Percentiles rank a stretch among this genome's conserved stretches.
These are phyloP conservation scores for Pouteria campechiana DNA, from an alignment of 179 eudicot genomes.

Conservation along the genomic window DNA sequence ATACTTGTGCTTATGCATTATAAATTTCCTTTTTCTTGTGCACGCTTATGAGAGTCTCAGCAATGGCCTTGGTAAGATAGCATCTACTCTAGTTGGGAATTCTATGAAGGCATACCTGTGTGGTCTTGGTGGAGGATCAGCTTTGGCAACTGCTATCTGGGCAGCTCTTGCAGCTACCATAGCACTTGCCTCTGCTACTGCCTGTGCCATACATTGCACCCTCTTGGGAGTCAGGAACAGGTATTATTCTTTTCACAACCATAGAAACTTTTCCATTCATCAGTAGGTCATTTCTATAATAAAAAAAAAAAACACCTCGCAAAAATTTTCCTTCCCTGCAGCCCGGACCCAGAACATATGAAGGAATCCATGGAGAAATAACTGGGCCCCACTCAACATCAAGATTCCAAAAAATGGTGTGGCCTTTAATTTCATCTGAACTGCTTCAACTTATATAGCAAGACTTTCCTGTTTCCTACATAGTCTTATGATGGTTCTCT, in stretches of 20 bases:
- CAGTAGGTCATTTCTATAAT: no score
- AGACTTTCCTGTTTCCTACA: no score
- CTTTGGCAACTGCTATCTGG: conserved; percentile 66
- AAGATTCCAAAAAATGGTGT: conserved; percentile 15
- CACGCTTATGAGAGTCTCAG: conserved; percentile 87
- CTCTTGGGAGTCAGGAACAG: conserved; percentile 92
- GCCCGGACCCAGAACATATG: conserved; percentile 82
- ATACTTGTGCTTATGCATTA: no score
- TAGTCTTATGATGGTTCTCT: no score
- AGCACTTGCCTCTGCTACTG: conserved; percentile 94
- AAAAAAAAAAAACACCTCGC: no score
- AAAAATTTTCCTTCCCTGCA: no score
- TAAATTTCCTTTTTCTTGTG: no score
- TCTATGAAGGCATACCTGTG: conserved; percentile 79
- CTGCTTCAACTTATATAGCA: no score
- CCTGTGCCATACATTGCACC: conserved; percentile 74
- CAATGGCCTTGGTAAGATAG: conserved; percentile 71
- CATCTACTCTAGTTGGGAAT: conserved; percentile 61
- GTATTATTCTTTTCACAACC: no score
- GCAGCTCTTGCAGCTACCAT: conserved; percentile 89
- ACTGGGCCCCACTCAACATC: conserved; percentile 38
- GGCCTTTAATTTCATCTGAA: no score
- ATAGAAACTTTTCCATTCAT: no score
- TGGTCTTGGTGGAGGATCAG: conserved; percentile 72
- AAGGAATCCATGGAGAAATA: conserved; percentile 75